A percentile compares a stretch with the other conserved stretches of the same genome.
Conservation (phyloP, 1,284 basidiomycete genomes). For the Cutaneotrichosporon sp. region DNA sequence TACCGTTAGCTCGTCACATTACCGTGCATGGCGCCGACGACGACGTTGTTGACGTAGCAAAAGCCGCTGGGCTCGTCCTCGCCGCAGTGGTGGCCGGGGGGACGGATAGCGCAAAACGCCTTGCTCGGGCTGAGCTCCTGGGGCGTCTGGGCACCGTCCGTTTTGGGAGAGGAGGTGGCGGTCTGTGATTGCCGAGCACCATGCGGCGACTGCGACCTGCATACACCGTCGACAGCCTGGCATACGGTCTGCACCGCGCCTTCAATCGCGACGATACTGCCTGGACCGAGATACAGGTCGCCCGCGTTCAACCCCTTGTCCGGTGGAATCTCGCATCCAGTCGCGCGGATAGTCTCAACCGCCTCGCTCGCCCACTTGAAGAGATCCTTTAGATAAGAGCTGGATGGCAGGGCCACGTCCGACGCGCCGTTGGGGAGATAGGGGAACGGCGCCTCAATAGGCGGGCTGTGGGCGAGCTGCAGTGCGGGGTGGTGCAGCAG, state of each 20-base stretch:
- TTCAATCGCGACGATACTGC: constrained; percentile 51
- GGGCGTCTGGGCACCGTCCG: background rate
- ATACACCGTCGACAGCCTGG: constrained; percentile 67
- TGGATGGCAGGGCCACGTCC: constrained; percentile 21
- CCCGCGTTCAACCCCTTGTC: constrained; percentile 60
- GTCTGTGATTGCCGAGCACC: background rate
- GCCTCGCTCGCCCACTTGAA: constrained; percentile 61
- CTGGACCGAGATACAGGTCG: constrained; percentile 66
- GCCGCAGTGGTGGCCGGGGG: constrained; percentile 87
- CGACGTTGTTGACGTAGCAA: constrained; percentile 91
- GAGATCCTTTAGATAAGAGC: constrained; percentile 39
- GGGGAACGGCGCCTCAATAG: constrained; percentile 37
- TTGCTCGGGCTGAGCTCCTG: constrained; percentile 36
- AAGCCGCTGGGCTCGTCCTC: constrained; percentile 69
- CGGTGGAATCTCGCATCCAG: constrained; percentile 71
- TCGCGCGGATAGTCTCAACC: constrained; percentile 58
- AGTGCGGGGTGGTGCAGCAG: constrained; percentile 42
- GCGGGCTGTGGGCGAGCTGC: constrained; percentile 39
- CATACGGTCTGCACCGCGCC: constrained; percentile 59
- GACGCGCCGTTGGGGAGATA: constrained; percentile 20
- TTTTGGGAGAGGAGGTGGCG: background rate
- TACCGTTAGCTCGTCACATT: constrained; percentile 17
- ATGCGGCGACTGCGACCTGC: constrained; percentile 13
- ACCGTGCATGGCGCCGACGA: constrained; percentile 86
- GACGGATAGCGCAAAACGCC: constrained; percentile 77